A percentile compares a stretch with the other conserved stretches of the same genome.
phyloP scores from a whole-genome alignment of 208 protist species.

The Trypanosoma avium region DNA sequence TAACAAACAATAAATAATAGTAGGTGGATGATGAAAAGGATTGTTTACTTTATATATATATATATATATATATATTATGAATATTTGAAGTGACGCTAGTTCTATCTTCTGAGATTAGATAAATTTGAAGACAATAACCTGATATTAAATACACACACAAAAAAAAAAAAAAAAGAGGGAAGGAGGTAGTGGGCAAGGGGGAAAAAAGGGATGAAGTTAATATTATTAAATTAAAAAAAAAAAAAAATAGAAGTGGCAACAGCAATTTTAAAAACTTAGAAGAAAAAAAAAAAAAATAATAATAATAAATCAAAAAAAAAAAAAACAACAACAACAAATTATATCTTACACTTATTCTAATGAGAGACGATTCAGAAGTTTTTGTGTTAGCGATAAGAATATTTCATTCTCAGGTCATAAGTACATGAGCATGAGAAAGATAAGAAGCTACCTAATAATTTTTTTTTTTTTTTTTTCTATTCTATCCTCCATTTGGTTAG shows the following conservation, averaged over 20 bases:
- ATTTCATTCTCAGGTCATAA: too few relatives aligned
- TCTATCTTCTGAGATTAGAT: too few relatives aligned
- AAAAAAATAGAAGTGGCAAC: too few relatives aligned
- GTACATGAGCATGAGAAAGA: too few relatives aligned
- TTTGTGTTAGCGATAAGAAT: too few relatives aligned
- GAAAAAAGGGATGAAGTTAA: background rate
- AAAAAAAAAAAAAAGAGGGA: background rate
- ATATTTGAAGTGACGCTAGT: background rate
- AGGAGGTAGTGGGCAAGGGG: background rate
- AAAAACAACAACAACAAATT: too few relatives aligned
- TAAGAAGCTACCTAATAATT: too few relatives aligned
- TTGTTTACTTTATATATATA: background rate
- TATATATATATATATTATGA: background rate
- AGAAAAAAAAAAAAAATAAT: background rate
- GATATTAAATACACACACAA: background rate
- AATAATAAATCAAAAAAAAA: background rate
- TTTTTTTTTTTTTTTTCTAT: too few relatives aligned
- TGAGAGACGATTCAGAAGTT: too few relatives aligned
- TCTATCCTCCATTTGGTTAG: background rate
- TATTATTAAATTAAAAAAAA: background rate
- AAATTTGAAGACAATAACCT: too few relatives aligned
- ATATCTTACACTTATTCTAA: too few relatives aligned
- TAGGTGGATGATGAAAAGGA: background rate
- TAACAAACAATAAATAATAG: background rate
- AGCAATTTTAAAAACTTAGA: too few relatives aligned